A percentile compares a stretch with the other conserved stretches of the same genome.
Conservation (phyloP, 331 rosid species). For the Spiraea crenata region DNA sequence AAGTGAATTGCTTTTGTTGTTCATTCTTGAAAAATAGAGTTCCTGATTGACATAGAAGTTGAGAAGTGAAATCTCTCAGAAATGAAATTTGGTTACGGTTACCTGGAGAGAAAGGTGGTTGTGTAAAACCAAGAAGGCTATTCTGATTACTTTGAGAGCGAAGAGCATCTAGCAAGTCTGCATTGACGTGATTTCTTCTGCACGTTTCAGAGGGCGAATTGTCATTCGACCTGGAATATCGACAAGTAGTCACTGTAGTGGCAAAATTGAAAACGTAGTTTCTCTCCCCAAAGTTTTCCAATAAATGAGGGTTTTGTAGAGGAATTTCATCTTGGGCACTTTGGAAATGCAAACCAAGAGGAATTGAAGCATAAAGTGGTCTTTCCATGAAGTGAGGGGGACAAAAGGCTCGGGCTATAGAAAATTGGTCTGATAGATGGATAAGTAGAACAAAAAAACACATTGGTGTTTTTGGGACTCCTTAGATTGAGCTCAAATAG, state of each 20-base stretch:
- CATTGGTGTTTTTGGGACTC: neutral
- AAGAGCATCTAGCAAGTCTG: neutral
- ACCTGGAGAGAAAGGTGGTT: neutral
- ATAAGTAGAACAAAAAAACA: neutral
- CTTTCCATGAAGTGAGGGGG: neutral
- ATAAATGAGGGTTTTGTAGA: neutral
- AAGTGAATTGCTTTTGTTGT: neutral
- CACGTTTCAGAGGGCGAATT: neutral
- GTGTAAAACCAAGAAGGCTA: neutral
- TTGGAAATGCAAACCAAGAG: constrained; percentile 1
- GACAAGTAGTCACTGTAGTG: neutral
- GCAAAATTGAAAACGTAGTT: neutral
- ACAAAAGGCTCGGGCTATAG: neutral
- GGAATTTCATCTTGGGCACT: neutral
- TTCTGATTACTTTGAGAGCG: neutral
- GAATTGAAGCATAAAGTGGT: constrained; percentile 7
- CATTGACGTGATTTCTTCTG: constrained; percentile 5
- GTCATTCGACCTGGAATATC: neutral
- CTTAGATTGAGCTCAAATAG: neutral
- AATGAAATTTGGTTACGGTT: neutral
- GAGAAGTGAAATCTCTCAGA: neutral
- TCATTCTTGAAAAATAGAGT: neutral
- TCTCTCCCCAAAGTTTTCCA: neutral
- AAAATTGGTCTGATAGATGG: neutral
- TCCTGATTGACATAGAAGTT: neutral